Evolutionary conservation across 2,329 filamentous ascomycete species (phyloP).

Genomic region (Nemania abortiva): DNA sequence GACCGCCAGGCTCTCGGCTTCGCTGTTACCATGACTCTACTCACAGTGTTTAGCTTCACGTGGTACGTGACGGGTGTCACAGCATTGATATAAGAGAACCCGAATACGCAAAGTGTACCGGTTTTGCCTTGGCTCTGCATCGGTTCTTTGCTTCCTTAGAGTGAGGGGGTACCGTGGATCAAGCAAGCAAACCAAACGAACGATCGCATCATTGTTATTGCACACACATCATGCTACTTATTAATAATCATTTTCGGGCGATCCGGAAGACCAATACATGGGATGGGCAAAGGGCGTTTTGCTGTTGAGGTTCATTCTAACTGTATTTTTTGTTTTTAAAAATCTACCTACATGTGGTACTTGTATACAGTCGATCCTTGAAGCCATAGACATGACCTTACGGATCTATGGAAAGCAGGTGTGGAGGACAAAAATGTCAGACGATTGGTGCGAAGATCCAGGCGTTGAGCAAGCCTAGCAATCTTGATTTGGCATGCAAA

Average conservation of each 20-base stretch:
- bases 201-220: slow-evolving; percentile 24
- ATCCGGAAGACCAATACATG: slow-evolving; percentile 22
- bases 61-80: slow-evolving; percentile 71
- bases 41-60: slow-evolving; percentile 71
- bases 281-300: slow-evolving; percentile 37
- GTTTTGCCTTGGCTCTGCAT: slow-evolving; percentile 1
- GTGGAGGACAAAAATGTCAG: neutral
- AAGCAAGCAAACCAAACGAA: neutral
- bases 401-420: slow-evolving; percentile 6
- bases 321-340: slow-evolving; percentile 27
- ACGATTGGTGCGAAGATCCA: neutral
- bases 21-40: slow-evolving; percentile 64
- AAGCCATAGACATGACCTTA: slow-evolving; percentile 21
- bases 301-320: slow-evolving; percentile 25
- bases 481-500: slow-evolving; percentile 20
- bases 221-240: slow-evolving; percentile 18
- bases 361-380: slow-evolving; percentile 35
- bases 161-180: neutral
- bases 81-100: slow-evolving; percentile 47
- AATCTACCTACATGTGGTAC: slow-evolving; percentile 19
- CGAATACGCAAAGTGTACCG: slow-evolving; percentile 1
- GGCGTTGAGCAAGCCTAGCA: slow-evolving; percentile 1
- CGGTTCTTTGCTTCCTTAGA: neutral
- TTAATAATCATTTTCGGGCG: slow-evolving; percentile 32
- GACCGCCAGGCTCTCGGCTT: slow-evolving; percentile 63